Evolutionary conservation across 108 stramenopile genomes (phyloP), one percentile per base, ranked within the genome.

Genomic region (Pseudonitzschia pungens): DNA sequence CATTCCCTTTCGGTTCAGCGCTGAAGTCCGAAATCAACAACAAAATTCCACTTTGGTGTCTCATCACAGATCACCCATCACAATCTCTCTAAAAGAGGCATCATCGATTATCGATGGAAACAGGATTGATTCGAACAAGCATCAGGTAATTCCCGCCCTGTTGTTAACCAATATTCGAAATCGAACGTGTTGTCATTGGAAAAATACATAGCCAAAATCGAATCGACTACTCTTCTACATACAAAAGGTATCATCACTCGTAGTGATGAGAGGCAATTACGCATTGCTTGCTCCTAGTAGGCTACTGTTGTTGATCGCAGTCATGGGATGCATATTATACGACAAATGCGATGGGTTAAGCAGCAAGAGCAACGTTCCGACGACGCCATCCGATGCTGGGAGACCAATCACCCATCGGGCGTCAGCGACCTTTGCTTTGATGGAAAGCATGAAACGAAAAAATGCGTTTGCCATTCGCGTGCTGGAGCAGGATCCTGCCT

Each of bases 401-500:
- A 43, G 42, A 43, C n/a, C 9, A 53, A 55, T 62, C 33, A 40
- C 60, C 1, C 48, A 45, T 54, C 74, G 74, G 43, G 68, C 72
- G 12, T 32, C 50, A 15, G 74, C 74, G n/a, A 41, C 44, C 11
- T 70, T 76, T 76, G 51, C 75, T 21, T 24, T 76, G 68, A 68
- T 59, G 68, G 69, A 76, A 27, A 70, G 69, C 51, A 43, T 55
- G 71, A 73, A 73, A 20, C 51, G 36, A 32, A 65, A 66, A n/a
- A 32, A 67, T 40, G 22, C 15, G 7, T 86, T 89, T 70, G 78
- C 90, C 0, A 62, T 85, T 45, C 72, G 81, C 32, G 57, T 70
- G 24, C 71, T 92, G 29, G 90, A 92, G 60, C 58, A 75, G 48
- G 81, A 86, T 62, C 65, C 44, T 8, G 26, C 69, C 26, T 91